Evolutionary conservation across 2,329 filamentous ascomycete genomes (phyloP).

Genomic region (Zymoseptoria crescenta): DNA sequence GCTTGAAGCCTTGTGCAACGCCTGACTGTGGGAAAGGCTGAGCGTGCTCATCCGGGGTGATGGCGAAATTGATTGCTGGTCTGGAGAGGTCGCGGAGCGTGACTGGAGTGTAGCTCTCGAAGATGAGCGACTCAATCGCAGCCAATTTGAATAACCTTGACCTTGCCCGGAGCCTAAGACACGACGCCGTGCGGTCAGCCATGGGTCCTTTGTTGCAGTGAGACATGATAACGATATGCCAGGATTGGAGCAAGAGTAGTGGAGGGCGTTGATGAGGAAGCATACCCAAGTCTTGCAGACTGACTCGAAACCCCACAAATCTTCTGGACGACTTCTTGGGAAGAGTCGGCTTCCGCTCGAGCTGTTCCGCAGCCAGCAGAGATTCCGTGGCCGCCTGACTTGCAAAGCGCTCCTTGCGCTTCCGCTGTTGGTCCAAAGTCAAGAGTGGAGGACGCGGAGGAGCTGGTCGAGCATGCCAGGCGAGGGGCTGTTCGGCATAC

Average conservation of each 20-base stretch:
- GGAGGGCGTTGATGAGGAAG: neutral
- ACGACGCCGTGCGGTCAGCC: neutral
- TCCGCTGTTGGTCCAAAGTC: neutral
- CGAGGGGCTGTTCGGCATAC: neutral
- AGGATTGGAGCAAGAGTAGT: neutral
- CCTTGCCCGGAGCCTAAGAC: neutral
- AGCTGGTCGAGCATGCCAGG: neutral
- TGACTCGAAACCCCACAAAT: neutral
- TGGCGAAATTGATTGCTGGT: neutral
- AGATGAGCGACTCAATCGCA: neutral
- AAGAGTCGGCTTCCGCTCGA: neutral
- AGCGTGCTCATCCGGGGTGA: neutral
- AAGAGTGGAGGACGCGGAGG: neutral
- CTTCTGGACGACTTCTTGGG: neutral
- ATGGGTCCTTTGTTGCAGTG: neutral
- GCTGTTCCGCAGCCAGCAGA: neutral
- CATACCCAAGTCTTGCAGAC: neutral
- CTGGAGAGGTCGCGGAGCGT: neutral
- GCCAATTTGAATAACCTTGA: conserved; percentile 1
- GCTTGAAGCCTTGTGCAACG: conserved; percentile 1
- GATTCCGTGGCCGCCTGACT: neutral
- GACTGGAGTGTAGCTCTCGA: neutral
- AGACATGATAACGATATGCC: neutral
- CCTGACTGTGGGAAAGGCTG: neutral
- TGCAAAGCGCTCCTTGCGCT: neutral